Evolutionary conservation across 768 basidiomycete species (phyloP).

Genomic region (Scleroderma bovista): DNA sequence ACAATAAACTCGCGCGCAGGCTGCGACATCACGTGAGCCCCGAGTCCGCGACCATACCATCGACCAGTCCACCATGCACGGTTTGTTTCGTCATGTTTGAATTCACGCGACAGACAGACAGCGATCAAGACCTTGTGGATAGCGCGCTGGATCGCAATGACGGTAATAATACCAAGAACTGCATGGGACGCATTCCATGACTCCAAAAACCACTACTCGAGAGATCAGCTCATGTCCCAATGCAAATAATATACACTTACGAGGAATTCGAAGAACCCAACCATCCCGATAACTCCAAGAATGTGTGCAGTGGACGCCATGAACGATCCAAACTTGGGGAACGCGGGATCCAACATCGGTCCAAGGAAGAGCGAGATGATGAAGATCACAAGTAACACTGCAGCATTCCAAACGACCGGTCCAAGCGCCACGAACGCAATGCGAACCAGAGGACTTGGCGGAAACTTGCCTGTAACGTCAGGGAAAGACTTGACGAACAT

Average conservation of each 20-base stretch:
- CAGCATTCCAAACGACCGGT: conserved; percentile 94
- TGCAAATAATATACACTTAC: conserved; percentile 39
- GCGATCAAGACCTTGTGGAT: conserved; percentile 92
- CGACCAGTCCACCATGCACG: conserved; percentile 98
- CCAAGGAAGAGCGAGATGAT: conserved; percentile 88
- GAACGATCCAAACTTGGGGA: conserved; percentile 85
- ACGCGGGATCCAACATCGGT: conserved; percentile 78
- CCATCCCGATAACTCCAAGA: conserved; percentile 76
- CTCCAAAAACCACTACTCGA: conserved; percentile 84
- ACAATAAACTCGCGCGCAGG: conserved; percentile 96
- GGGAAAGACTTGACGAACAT: conserved; percentile 92
- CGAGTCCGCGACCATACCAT: conserved; percentile 95
- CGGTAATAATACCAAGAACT: conserved; percentile 87
- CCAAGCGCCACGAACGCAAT: conserved; percentile 91
- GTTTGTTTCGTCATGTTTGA: conserved; percentile 99
- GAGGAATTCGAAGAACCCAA: conserved; percentile 95
- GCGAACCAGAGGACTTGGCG: conserved; percentile 83
- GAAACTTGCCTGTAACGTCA: conserved; percentile 48
- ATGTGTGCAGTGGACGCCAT: conserved; percentile 90
- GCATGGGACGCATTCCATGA: conserved; percentile 89
- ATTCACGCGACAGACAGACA: conserved; percentile 92
- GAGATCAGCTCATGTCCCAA: conserved; percentile 3
- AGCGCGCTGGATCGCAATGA: conserved; percentile 87
- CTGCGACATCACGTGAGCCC: conserved; percentile 90
- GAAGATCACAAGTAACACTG: conserved; percentile 82